Percentiles rank a stretch among this genome's conserved stretches.
Evolutionary conservation across 2,329 filamentous ascomycete species (phyloP).

Genomic region (Fusarium mundagurra): DNA sequence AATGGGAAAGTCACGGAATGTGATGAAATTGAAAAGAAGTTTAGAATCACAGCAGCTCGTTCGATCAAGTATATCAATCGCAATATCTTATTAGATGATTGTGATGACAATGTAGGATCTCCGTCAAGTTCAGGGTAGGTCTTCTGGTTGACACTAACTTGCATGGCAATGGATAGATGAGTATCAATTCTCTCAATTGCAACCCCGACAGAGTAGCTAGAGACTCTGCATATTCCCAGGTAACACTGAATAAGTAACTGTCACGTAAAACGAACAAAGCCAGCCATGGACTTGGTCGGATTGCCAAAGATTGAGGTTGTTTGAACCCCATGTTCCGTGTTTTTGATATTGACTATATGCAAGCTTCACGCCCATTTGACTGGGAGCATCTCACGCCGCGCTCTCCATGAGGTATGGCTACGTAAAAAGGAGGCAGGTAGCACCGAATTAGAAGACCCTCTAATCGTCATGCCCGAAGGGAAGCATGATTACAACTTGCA

Average conservation of each 20-base stretch:
- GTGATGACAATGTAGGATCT: too few relatives aligned
- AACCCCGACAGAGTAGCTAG: not conserved
- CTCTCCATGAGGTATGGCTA: conserved; percentile 79
- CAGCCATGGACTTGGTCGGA: conserved; percentile 55
- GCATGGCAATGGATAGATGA: not conserved
- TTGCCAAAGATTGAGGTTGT: conserved; percentile 66
- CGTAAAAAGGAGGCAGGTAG: conserved; percentile 63
- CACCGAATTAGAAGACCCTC: conserved; percentile 72
- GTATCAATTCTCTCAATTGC: not conserved
- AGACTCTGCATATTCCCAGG: not conserved
- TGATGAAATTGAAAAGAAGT: not conserved
- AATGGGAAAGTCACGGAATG: not conserved
- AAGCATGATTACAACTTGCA: conserved; percentile 77
- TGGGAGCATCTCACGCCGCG: conserved; percentile 78
- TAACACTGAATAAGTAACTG: too few relatives aligned
- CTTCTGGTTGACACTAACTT: not conserved
- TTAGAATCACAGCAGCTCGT: not conserved
- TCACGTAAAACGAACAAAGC: not conserved
- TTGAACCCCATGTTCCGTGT: rapidly evolving
- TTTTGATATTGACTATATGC: not conserved
- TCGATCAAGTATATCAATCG: not conserved
- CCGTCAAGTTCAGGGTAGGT: conserved; percentile 12
- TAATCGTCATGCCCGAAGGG: conserved; percentile 73
- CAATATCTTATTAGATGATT: not conserved
- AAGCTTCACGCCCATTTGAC: conserved; percentile 84